phyloP scores from a whole-genome alignment of 345 rosid species.

The Eucalyptus regnans region DNA sequence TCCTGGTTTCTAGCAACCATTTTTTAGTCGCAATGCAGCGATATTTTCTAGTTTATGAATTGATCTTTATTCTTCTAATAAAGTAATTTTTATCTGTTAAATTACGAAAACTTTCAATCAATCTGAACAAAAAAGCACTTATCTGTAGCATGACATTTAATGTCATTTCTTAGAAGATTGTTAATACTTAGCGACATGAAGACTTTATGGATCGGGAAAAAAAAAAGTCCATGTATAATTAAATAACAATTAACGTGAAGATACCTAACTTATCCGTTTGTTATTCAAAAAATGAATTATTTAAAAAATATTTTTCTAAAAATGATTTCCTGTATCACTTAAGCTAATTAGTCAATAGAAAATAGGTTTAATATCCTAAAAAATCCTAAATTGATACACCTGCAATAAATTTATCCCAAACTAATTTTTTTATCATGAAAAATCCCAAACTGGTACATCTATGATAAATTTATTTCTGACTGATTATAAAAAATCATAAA shows the following conservation, averaged over 20 bases:
- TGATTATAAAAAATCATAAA: too few relatives aligned
- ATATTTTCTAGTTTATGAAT: not conserved
- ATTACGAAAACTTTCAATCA: not conserved
- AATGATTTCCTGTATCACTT: not conserved
- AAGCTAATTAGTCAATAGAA: not conserved
- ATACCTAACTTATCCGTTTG: not conserved
- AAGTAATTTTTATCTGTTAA: not conserved
- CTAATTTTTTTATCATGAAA: too few relatives aligned
- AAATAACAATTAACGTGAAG: not conserved
- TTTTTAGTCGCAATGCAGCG: not conserved
- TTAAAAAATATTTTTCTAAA: not conserved
- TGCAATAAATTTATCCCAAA: too few relatives aligned
- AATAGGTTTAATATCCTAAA: not conserved
- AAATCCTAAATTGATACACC: too few relatives aligned
- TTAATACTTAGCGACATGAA: not conserved
- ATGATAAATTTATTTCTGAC: too few relatives aligned
- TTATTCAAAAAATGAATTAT: too few relatives aligned
- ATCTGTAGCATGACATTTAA: not conserved
- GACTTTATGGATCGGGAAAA: not conserved
- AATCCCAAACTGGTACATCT: too few relatives aligned
- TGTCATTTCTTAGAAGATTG: not conserved
- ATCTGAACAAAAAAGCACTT: not conserved
- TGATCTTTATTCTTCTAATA: not conserved
- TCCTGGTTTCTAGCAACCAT: not conserved
- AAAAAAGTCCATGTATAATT: not conserved